Conservation (phyloP, 129 eudicot species). For the Apium graveolens region DNA sequence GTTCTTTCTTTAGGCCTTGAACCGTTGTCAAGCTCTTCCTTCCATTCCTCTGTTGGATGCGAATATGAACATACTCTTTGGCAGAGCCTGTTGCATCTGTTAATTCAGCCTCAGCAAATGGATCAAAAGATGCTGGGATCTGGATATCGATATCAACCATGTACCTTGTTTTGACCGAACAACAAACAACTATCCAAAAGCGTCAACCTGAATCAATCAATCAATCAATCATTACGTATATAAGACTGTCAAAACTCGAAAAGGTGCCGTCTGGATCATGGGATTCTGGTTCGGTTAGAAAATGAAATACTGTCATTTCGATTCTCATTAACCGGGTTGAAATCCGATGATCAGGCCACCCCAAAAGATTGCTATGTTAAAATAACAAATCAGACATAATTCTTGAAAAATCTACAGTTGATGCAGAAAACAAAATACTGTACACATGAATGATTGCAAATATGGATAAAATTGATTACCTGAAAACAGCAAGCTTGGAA, state of each 20-base stretch:
- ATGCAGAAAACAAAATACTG: too few species aligned
- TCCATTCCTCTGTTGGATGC: conserved; percentile 90
- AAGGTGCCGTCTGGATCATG: too few species aligned
- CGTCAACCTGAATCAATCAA: neutral
- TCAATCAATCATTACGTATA: too few species aligned
- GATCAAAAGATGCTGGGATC: conserved; percentile 27
- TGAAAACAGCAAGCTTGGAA: neutral
- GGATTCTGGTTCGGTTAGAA: too few species aligned
- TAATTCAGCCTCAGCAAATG: conserved; percentile 73
- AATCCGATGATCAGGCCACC: too few species aligned
- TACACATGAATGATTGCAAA: too few species aligned
- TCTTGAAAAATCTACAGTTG: too few species aligned
- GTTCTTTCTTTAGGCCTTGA: conserved; percentile 77
- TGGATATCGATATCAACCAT: conserved; percentile 77
- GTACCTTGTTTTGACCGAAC: conserved; percentile 24
- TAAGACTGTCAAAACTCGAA: too few species aligned
- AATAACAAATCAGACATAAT: too few species aligned
- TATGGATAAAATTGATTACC: neutral
- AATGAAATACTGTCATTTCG: too few species aligned
- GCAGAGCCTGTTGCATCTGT: conserved; percentile 50
- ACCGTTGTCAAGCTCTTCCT: conserved; percentile 86
- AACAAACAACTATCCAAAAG: neutral
- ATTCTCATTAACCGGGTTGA: too few species aligned
- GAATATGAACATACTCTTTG: conserved; percentile 89
- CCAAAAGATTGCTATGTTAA: too few species aligned